Percentiles rank a stretch among this genome's conserved stretches.
These are phyloP conservation scores for Malus domestica DNA, from an alignment of 306 rosid genomes.

Conservation along the genomic window ASM211411v1 NC_041802.1:25912001-25912500, in stretches of 20 bases:
- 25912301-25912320: slow-evolving; percentile 85
- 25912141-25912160: slow-evolving; percentile 5
- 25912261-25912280: slow-evolving; percentile 84
- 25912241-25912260: slow-evolving; percentile 97
- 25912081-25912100: slow-evolving; percentile 96
- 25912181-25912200: neutral
- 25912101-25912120: slow-evolving; percentile 89
- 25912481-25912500: neutral
- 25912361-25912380: neutral
- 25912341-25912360: slow-evolving; percentile 39
- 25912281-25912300: slow-evolving; percentile 83
- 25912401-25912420: neutral
- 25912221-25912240: slow-evolving; percentile 70
- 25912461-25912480: neutral
- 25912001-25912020: slow-evolving; percentile 88
- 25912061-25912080: slow-evolving; percentile 84
- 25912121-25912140: slow-evolving; percentile 82
- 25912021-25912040: slow-evolving; percentile 87
- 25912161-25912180: neutral
- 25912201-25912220: slow-evolving; percentile 2
- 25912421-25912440: neutral
- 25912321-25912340: slow-evolving; percentile 98
- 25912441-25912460: neutral
- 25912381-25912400: neutral
- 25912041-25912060: slow-evolving; percentile 98